These are phyloP conservation scores for Saccharomycopsis javanensis DNA, from an alignment of 805 yeast genomes.

Conservation along the genomic window DNA sequence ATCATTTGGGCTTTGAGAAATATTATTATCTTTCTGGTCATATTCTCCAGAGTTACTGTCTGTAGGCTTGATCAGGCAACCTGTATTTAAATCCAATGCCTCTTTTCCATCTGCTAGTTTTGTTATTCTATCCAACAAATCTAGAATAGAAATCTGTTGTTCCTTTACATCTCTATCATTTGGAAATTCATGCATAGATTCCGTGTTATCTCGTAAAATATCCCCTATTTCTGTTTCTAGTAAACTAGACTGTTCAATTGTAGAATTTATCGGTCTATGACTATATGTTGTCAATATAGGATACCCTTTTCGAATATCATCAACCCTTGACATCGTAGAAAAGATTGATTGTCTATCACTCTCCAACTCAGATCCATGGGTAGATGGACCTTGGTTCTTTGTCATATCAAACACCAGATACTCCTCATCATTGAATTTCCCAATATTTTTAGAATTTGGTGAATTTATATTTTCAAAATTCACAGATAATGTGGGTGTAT, in stretches of 20 bases:
- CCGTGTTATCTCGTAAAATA: background rate
- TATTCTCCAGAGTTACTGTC: background rate
- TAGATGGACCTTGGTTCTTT: background rate
- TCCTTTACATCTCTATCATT: background rate
- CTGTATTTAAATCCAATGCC: background rate
- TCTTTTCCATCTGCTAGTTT: background rate
- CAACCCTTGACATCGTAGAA: background rate
- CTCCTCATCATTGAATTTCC: slow-evolving; percentile 3
- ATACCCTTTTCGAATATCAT: slow-evolving; percentile 3
- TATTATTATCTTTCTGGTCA: too few relatives aligned
- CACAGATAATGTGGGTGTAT: slow-evolving; percentile 11
- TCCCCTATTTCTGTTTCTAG: background rate
- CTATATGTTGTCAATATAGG: background rate
- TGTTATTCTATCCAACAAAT: slow-evolving; percentile 7
- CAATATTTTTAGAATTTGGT: slow-evolving; percentile 5
- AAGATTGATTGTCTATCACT: background rate
- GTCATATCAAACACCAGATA: background rate
- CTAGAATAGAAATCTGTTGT: background rate
- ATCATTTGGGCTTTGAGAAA: background rate
- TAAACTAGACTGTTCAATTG: background rate
- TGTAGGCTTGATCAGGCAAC: background rate
- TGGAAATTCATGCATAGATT: background rate
- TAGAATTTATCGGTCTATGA: slow-evolving; percentile 5
- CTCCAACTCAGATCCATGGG: background rate
- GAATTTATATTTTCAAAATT: slow-evolving; percentile 15